A percentile compares a stretch with the other conserved stretches of the same genome.
phyloP scores from a whole-genome alignment of 768 basidiomycete genomes.

The Boletus sp. region DNA sequence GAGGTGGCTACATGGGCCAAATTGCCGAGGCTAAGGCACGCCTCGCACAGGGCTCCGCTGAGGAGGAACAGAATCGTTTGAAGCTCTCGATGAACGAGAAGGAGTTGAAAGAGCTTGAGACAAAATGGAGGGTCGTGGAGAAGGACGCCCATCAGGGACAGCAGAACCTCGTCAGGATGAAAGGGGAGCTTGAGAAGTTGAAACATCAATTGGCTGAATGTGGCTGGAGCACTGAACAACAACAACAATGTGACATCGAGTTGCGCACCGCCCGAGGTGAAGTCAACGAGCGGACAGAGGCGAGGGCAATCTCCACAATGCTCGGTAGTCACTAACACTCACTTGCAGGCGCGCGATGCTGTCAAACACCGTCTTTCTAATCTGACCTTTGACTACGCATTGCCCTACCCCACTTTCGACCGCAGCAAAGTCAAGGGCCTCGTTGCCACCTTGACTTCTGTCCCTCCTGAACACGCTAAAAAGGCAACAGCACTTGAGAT shows the following conservation, averaged over 20 bases:
- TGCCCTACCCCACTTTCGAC: slow-evolving; percentile 80
- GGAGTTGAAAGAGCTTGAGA: slow-evolving; percentile 76
- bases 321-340: slow-evolving; percentile 7
- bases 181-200: slow-evolving; percentile 55
- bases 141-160: slow-evolving; percentile 78
- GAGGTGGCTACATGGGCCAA: slow-evolving; percentile 96
- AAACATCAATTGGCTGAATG: slow-evolving; percentile 52
- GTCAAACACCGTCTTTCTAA: slow-evolving; percentile 64
- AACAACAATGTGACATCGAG: slow-evolving; percentile 53
- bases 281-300: slow-evolving; percentile 63
- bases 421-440: slow-evolving; percentile 85
- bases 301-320: slow-evolving; percentile 29
- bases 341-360: slow-evolving; percentile 59
- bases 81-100: slow-evolving; percentile 75
- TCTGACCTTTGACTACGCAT: slow-evolving; percentile 80
- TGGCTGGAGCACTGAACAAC: slow-evolving; percentile 78
- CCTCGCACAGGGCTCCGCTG: slow-evolving; percentile 72
- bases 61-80: slow-evolving; percentile 78
- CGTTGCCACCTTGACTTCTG: slow-evolving; percentile 82
- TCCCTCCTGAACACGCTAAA: slow-evolving; percentile 66
- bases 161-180: slow-evolving; percentile 62
- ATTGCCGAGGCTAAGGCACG: slow-evolving; percentile 80
- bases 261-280: slow-evolving; percentile 51
- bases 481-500: slow-evolving; percentile 92
- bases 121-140: slow-evolving; percentile 78